A percentile compares a stretch with the other conserved stretches of the same genome.
Evolutionary conservation across 176 grass and related monocot genomes (phyloP).

Genomic region (Eragrostis curvula): DNA sequence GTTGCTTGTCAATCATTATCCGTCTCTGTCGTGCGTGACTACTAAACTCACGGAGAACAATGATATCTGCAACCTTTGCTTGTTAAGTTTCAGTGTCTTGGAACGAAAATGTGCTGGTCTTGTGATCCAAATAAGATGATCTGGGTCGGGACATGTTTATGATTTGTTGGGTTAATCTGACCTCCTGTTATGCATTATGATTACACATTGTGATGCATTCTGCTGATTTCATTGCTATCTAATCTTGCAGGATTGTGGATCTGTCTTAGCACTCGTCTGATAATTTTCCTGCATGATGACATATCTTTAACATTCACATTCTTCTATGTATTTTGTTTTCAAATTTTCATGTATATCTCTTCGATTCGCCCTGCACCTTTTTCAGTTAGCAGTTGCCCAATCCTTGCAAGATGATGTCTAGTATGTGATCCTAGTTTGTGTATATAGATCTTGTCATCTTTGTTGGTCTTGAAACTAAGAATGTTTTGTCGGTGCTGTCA

Average conservation of each 20-base stretch:
- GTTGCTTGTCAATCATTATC: constrained; percentile 5
- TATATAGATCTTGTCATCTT: neutral
- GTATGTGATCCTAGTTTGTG: neutral
- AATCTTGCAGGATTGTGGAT: neutral
- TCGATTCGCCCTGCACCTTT: neutral
- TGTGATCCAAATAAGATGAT: constrained; percentile 38
- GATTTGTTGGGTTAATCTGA: constrained; percentile 16
- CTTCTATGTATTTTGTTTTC: neutral
- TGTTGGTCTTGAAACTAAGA: neutral
- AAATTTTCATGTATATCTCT: neutral
- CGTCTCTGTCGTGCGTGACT: constrained; percentile 18
- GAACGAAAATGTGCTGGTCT: constrained; percentile 30
- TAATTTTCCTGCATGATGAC: neutral
- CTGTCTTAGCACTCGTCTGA: neutral
- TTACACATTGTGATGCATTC: neutral
- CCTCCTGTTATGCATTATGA: neutral
- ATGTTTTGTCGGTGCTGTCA: neutral
- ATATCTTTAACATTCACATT: neutral
- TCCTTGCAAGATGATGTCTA: too few species aligned
- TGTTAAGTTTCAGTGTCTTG: constrained; percentile 27
- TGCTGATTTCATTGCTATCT: neutral
- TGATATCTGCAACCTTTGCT: constrained; percentile 32
- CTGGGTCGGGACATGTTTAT: constrained; percentile 4
- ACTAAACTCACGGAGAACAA: constrained; percentile 19
- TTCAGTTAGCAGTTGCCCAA: neutral